Base-by-base conservation (phyloP, 306 rosid species). In the Vigna trinervia region DNA sequence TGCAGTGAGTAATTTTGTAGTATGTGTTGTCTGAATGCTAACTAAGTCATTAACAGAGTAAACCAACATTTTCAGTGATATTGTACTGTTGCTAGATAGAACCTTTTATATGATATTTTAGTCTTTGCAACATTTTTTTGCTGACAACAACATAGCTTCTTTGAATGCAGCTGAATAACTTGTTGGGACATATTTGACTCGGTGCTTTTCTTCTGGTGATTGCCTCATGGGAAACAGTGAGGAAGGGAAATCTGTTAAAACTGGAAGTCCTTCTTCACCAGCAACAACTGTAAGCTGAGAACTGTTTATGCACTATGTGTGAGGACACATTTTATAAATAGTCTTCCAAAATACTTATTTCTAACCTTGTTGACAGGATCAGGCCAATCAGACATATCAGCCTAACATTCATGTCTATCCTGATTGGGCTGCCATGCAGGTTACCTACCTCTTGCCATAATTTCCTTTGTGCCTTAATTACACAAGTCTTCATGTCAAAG, bases 401-500 rank as follows among this genome's bases (percentile, higher is more conserved):
- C 39, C 87, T 51, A 90, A 83, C 78, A 1, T 88, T 64, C 92
- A 92, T 60, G 91, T 88, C 59, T 91, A 91, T 84, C 91, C 94
- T 84, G 99, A 96, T 78, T 96, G 99, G 99, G 90, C 93, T 59
- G 86, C 99, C 54, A 89, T 96, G 98, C 99, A 96, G 97, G 99
- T 96, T 86, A 71, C 47, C 58, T 63, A 58, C 39, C 72, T 62
- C 50, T 63, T 74, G 6, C 70, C 69, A 50, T 68, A 23, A 28
- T 47, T 57, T 76, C 45, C 62, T 74, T 62, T 74, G 32, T 65
- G 53, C 66, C 23, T 28, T 14, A 22, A 54, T 56, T 28, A 36
- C 22, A 56, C 46, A 45, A 68, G 30, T 65, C 36, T 64, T 50
- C 19, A 8, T 78, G 22, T 32, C 53, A 8, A 63, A 28, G 51